Evolutionary conservation across 371 early-diverging fungal genomes (phyloP), one percentile per base, ranked within the genome.

Genomic region (Nosema muscidifuracis): DNA sequence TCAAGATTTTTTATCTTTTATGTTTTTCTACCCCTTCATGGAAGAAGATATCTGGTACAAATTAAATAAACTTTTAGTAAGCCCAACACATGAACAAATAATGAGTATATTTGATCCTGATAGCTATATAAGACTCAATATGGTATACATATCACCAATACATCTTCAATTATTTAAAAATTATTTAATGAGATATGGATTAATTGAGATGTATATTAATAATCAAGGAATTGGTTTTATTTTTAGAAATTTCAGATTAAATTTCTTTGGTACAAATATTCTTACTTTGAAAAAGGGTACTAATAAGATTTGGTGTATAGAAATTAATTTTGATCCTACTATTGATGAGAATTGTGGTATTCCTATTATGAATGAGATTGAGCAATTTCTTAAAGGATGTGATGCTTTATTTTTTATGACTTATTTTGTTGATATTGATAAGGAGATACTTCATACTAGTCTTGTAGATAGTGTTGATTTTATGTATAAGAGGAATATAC

Each of bases 341-440:
- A 60, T 74, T 22, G 65, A 56, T 38, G 56, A 60, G 6, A 64
- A 64, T 1, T 55, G 42, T 10, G 64, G 74, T 1, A 47, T 60
- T 26, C 44, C 55, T 0, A 55, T 76, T 6, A 47, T 79, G 40
- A 61, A 38, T 15, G 76, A 73, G 47, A 64, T 79, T 18, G 79
- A 79, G 47, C 63, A 33, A 34, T 79, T 43, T 72, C 43, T 79
- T n/a, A 75, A 76, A 42, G 60, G 67, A 50, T 76, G 75, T 31
- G 79, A 79, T 71, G 64, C 74, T 15, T 20, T 73, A 10, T 79
- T 79, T 65, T 79, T 79, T 69, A 71, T 79, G 76, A 65, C 70
- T 20, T 73, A 71, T 28, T 62, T 57, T 43, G 55, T 50, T n/a
- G 62, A 70, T 47, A 66, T 73, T 10, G 76, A 79, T 55, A 51